Evolutionary conservation across 1,284 basidiomycete species (phyloP).

Genomic region (Afroboletus lepidellus): DNA sequence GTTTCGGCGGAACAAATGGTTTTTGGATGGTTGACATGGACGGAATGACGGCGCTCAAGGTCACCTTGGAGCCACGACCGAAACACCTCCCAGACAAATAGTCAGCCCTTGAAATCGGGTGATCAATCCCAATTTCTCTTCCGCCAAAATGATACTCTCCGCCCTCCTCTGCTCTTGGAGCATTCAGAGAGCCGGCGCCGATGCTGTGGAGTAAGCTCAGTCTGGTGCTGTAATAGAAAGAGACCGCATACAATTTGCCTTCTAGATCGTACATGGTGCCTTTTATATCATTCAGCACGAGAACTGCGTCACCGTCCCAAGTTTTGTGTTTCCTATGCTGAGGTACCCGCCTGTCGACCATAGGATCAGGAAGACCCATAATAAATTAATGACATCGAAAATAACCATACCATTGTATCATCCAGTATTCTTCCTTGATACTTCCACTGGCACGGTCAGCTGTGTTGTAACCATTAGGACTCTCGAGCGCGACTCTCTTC

Average conservation of each 20-base stretch:
- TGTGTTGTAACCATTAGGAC: constrained; percentile 12
- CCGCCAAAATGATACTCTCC: constrained; percentile 58
- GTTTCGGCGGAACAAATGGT: constrained; percentile 46
- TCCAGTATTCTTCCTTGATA: constrained; percentile 51
- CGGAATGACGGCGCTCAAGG: constrained; percentile 18
- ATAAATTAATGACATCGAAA: not conserved
- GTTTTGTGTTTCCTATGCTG: constrained; percentile 89
- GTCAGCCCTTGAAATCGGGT: constrained; percentile 51
- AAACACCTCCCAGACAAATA: constrained; percentile 69
- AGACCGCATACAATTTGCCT: constrained; percentile 50
- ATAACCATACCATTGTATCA: constrained; percentile 61
- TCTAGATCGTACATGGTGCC: constrained; percentile 61
- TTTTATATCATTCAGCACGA: constrained; percentile 50
- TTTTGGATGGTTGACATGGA: constrained; percentile 33
- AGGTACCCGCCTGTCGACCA: constrained; percentile 59
- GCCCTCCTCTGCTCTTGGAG: constrained; percentile 43
- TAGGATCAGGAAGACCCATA: constrained; percentile 5
- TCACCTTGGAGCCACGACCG: constrained; percentile 35
- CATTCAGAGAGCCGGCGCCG: constrained; percentile 41
- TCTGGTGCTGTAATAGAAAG: constrained; percentile 7
- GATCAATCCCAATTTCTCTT: constrained; percentile 72
- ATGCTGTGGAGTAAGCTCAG: constrained; percentile 33
- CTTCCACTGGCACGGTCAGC: constrained; percentile 7
- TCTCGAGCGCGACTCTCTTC: constrained; percentile 37
- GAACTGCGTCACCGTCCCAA: constrained; percentile 84